A percentile compares a stretch with the other conserved stretches of the same genome.
Conservation (phyloP, 2,329 filamentous ascomycete genomes). For the Diaporthe sp. region DNA sequence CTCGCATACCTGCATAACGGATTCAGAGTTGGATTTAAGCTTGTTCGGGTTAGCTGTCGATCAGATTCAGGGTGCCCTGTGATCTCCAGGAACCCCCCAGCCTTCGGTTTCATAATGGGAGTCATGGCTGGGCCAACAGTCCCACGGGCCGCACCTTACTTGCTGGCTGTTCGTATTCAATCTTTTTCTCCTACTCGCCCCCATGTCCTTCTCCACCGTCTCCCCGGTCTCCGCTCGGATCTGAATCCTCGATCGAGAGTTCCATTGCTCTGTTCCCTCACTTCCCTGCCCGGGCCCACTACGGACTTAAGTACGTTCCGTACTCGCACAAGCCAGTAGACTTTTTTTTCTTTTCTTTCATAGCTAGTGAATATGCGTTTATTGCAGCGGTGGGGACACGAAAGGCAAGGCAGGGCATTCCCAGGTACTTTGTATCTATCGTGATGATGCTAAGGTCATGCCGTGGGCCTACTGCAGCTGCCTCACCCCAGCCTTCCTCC, state of each 20-base stretch:
- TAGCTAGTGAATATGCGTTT: background rate
- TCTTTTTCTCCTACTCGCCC: background rate
- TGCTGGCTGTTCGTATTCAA: conserved; percentile 25
- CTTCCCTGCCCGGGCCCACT: conserved; percentile 8
- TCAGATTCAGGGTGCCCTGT: background rate
- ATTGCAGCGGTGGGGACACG: background rate
- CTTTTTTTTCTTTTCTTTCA: no score
- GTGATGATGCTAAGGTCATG: background rate
- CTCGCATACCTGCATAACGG: background rate
- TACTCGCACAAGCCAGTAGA: no score
- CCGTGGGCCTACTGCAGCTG: background rate
- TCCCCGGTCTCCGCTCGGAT: conserved; percentile 23
- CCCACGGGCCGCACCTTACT: conserved; percentile 21
- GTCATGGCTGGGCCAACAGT: conserved; percentile 7
- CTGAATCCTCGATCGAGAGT: conserved; percentile 26
- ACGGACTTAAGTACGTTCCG: background rate
- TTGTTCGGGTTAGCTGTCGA: conserved; percentile 31
- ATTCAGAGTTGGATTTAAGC: conserved; percentile 11
- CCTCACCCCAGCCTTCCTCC: background rate
- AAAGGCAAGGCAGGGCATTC: background rate
- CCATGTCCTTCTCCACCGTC: conserved; percentile 3
- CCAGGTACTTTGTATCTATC: background rate
- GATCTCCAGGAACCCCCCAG: background rate
- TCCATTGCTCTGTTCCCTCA: conserved; percentile 11
- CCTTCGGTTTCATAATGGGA: conserved; percentile 22